These are phyloP conservation scores for Pyrus pyrifolia DNA, from an alignment of 306 rosid genomes.

Conservation along the genomic window DNA sequence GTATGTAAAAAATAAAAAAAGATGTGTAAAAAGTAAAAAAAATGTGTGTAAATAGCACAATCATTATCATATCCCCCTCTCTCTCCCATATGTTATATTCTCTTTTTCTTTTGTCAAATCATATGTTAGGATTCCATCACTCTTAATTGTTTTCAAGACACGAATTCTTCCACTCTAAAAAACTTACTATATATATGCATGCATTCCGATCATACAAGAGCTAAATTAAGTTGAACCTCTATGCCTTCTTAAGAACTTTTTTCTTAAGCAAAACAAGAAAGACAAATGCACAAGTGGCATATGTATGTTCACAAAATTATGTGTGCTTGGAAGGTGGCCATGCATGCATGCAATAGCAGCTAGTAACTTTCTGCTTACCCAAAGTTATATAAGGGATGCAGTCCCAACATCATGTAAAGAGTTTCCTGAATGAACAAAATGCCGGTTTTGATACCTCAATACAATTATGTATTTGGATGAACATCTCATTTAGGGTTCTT, in stretches of 20 bases:
- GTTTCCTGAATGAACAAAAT: constrained; percentile 1
- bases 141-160: neutral
- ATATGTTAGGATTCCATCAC: neutral
- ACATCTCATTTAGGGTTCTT: neutral
- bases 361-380: neutral
- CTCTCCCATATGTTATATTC: too few species aligned
- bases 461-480: neutral
- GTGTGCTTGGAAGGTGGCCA: neutral
- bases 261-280: neutral
- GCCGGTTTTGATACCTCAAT: neutral
- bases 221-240: neutral
- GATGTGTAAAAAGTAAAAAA: too few species aligned
- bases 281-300: neutral
- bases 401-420: neutral
- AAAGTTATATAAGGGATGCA: neutral
- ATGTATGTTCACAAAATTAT: neutral
- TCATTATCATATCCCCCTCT: too few species aligned
- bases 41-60: too few species aligned
- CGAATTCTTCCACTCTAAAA: neutral
- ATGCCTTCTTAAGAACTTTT: neutral
- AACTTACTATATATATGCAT: too few species aligned
- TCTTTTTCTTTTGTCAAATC: too few species aligned
- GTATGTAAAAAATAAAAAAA: too few species aligned
- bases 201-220: neutral
- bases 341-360: neutral